Evolutionary conservation across 768 basidiomycete genomes (phyloP).

Genomic region (Mycena galericulata): DNA sequence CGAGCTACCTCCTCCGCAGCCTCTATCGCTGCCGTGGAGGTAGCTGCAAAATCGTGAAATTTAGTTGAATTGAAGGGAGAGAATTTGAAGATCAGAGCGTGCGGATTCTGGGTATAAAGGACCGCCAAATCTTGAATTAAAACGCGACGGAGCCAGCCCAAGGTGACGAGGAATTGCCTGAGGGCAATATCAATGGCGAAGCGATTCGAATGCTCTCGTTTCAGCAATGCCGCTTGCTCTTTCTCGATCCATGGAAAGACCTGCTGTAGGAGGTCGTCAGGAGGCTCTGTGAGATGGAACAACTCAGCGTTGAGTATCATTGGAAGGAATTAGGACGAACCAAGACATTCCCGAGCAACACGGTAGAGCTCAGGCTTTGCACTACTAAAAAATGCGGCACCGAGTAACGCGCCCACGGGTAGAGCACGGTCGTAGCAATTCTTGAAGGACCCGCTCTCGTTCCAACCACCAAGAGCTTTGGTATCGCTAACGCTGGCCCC

Average conservation of each 20-base stretch:
- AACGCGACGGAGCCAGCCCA: slow-evolving; percentile 1
- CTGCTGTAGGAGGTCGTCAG: slow-evolving; percentile 14
- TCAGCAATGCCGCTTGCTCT: background rate
- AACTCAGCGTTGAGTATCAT: no score
- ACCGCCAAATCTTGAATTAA: slow-evolving; percentile 5
- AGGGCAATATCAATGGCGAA: background rate
- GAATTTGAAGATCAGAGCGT: background rate
- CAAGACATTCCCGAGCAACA: slow-evolving; percentile 20
- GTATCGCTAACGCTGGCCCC: background rate
- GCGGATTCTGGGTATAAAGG: slow-evolving; percentile 1
- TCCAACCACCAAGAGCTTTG: background rate
- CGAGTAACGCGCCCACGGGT: slow-evolving; percentile 42
- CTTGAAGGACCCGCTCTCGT: slow-evolving; percentile 1
- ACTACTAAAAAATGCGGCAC: slow-evolving; percentile 42
- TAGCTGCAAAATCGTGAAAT: background rate
- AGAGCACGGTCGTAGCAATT: slow-evolving; percentile 20
- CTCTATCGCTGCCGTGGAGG: background rate
- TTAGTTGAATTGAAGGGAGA: background rate
- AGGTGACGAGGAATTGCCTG: background rate
- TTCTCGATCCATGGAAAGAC: slow-evolving; percentile 1
- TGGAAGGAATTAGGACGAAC: slow-evolving; percentile 24
- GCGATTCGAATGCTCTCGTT: background rate
- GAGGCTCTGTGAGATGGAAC: slow-evolving; percentile 28
- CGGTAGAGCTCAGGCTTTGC: slow-evolving; percentile 38
- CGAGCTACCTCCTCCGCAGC: background rate